phyloP scores from a whole-genome alignment of 768 basidiomycete genomes.

The Boletales sp. region DNA sequence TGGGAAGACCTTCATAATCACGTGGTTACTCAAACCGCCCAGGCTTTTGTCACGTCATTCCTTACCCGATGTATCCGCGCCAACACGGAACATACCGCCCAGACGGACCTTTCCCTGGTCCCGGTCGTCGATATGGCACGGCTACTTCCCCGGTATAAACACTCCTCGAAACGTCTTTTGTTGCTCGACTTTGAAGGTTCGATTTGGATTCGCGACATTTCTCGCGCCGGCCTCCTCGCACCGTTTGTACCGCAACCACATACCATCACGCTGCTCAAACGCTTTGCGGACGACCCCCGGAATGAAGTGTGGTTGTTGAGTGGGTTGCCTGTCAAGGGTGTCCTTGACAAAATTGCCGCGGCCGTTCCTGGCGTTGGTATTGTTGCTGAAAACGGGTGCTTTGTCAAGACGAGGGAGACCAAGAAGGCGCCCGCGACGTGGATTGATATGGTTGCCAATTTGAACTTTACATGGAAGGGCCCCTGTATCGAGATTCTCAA shows the following conservation, averaged over 20 bases:
- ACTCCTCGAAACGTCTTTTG: conserved; percentile 61
- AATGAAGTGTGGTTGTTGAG: conserved; percentile 85
- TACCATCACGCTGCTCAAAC: conserved; percentile 47
- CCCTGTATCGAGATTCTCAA: conserved; percentile 79
- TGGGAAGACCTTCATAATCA: conserved; percentile 89
- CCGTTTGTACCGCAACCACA: conserved; percentile 39
- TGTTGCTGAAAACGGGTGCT: conserved; percentile 90
- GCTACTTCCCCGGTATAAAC: conserved; percentile 66
- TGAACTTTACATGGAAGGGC: conserved; percentile 78
- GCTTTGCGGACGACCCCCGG: conserved; percentile 55
- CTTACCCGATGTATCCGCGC: conserved; percentile 71
- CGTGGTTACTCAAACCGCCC: conserved; percentile 83
- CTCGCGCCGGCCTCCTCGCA: conserved; percentile 39
- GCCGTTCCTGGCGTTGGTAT: conserved; percentile 68
- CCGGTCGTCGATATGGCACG: conserved; percentile 42
- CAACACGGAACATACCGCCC: conserved; percentile 58
- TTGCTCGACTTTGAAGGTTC: conserved; percentile 80
- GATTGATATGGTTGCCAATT: conserved; percentile 78
- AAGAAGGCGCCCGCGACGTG: conserved; percentile 42
- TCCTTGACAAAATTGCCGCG: conserved; percentile 60
- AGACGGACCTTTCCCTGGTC: conserved; percentile 30
- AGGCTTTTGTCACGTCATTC: conserved; percentile 78
- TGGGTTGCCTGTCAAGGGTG: conserved; percentile 61
- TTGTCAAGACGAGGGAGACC: conserved; percentile 53
- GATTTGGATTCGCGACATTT: conserved; percentile 64